Conservation (phyloP, 2,329 filamentous ascomycete species). For the Diaporthe citriasiana region DNA sequence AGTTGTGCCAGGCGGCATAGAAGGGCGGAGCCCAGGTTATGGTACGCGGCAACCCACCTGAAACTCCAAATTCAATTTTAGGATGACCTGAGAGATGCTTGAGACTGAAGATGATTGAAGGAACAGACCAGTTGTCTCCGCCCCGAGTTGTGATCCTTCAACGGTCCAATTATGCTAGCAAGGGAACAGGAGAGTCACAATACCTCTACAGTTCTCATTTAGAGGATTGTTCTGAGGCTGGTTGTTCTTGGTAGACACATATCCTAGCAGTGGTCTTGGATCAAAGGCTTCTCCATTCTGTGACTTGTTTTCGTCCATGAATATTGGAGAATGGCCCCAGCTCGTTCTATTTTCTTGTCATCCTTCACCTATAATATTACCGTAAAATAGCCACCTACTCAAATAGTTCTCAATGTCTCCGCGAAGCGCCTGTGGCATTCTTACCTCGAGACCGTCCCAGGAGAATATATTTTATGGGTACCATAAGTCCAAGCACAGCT, state of each 20-base stretch:
- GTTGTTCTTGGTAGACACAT: too few relatives aligned
- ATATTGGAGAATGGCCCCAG: too few relatives aligned
- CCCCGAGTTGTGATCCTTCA: background rate
- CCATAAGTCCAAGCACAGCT: too few relatives aligned
- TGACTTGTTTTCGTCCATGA: too few relatives aligned
- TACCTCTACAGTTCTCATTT: background rate
- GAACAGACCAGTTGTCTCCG: too few relatives aligned
- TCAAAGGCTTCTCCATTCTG: too few relatives aligned
- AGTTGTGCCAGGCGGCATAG: background rate
- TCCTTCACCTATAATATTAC: background rate
- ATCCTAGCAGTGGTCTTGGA: too few relatives aligned
- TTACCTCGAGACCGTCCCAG: too few relatives aligned
- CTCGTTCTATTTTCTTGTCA: too few relatives aligned
- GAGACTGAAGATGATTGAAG: background rate
- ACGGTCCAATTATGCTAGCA: background rate
- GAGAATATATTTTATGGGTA: too few relatives aligned
- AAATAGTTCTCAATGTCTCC: background rate
- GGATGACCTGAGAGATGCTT: background rate
- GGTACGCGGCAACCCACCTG: background rate
- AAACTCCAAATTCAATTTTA: background rate
- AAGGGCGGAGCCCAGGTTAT: background rate
- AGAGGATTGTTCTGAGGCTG: background rate
- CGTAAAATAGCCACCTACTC: background rate
- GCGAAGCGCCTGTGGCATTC: too few relatives aligned
- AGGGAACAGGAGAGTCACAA: background rate